Base-by-base conservation (phyloP, 192 early-diverging fungal genomes). In the Podila clonocystis region DNA sequence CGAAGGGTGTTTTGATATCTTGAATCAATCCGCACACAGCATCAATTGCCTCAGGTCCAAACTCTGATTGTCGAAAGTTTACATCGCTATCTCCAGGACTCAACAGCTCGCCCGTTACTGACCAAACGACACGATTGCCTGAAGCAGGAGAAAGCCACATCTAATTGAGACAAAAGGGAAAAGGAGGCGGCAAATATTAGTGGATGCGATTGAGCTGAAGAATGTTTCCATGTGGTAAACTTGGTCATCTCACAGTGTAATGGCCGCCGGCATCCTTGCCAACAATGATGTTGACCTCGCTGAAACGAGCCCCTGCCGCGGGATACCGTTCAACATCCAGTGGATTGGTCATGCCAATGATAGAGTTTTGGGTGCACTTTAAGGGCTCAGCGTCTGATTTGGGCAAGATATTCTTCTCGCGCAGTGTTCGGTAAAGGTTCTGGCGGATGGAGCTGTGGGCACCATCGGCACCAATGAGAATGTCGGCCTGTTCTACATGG, bases 51-150 rank as follows among this genome's bases (percentile, higher is more conserved):
- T 78, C 75, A 4, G 75, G 75, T 28, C 75, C 75, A 48, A 78
- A 78, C 50, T 67, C 75, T 45, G 75, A 78, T 26, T 78, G 75
- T 22, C 67, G 71, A 63, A 78, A 78, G 38, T 77, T 77, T 0
- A 26, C 61, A 38, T 72, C 52, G 1, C 29, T 38, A 48, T 55
- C 50, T 7, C 61, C 69, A 12, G 75, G 75, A 5, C 64, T 78
- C 58, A 78, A 28, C 20, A 78, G 20, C n/a, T 71, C 68, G 58
- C 75, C 75, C 2, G 41, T 50, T 3, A 78, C 75, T 8, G 64
- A 78, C 75, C 75, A 78, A 3, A 36, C 59, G 28, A 78, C 9
- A 28, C 69, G 63, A 55, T 78, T 63, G 12, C 50, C 63, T 8
- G 31, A n/a, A 11, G 52, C 57, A 1, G 75, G 65, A 5, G 68